A percentile compares a stretch with the other conserved stretches of the same genome.
phyloP scores from a whole-genome alignment of 2,329 filamentous ascomycete species.

The Stagonosporopsis tanaceti region DNA sequence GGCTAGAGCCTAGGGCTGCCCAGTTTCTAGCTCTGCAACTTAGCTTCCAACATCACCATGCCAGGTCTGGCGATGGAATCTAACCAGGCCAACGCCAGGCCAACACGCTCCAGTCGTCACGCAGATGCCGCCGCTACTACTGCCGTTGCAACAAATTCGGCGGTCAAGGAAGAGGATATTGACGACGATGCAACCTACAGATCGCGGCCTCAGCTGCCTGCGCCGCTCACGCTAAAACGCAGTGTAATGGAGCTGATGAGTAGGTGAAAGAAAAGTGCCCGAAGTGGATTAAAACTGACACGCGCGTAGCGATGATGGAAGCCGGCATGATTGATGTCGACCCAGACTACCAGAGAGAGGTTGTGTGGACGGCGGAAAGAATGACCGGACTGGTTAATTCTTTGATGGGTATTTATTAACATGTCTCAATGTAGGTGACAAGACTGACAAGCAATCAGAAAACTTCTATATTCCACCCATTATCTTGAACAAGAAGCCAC shows the following conservation, averaged over 20 bases:
- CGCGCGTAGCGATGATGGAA: slow-evolving; percentile 30
- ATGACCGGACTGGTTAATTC: slow-evolving; percentile 48
- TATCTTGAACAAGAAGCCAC: slow-evolving; percentile 54
- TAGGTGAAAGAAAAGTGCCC: slow-evolving; percentile 17
- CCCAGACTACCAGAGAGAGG: slow-evolving; percentile 58
- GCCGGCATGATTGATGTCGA: slow-evolving; percentile 49
- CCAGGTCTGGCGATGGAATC: slow-evolving; percentile 22
- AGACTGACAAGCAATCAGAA: slow-evolving; percentile 27
- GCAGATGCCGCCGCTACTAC: too few relatives aligned
- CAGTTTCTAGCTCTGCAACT: background rate
- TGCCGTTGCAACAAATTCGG: too few relatives aligned
- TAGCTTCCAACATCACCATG: slow-evolving; percentile 3
- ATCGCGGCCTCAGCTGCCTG: slow-evolving; percentile 34
- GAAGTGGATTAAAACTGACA: slow-evolving; percentile 1
- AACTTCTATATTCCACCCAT: slow-evolving; percentile 58
- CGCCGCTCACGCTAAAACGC: slow-evolving; percentile 29
- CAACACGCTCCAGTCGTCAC: background rate
- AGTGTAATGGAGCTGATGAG: slow-evolving; percentile 36
- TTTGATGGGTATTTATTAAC: slow-evolving; percentile 38
- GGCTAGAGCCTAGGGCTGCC: too few relatives aligned
- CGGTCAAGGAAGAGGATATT: too few relatives aligned
- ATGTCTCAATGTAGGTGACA: background rate
- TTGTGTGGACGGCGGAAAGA: slow-evolving; percentile 54
- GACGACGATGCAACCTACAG: slow-evolving; percentile 27
- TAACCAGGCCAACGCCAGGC: slow-evolving; percentile 15